Evolutionary conservation across 192 early-diverging fungal species (phyloP).

Genomic region (Dissophora globulifera): DNA sequence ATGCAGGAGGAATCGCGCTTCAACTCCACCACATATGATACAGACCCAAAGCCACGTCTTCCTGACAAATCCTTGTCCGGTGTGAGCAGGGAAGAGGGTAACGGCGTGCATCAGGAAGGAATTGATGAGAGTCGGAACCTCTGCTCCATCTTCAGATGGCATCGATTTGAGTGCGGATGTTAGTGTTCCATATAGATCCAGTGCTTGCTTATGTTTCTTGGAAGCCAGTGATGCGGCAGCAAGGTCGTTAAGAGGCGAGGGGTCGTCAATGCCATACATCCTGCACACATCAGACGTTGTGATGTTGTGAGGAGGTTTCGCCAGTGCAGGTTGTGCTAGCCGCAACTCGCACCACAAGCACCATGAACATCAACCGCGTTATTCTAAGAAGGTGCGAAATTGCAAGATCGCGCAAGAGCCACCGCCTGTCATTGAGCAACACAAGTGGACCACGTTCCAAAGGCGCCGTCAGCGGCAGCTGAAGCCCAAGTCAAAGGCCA

Average conservation of each 20-base stretch:
- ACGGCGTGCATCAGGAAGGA: background rate
- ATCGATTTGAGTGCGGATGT: background rate
- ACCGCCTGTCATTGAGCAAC: no score
- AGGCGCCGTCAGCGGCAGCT: no score
- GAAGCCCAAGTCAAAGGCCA: no score
- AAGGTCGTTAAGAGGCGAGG: background rate
- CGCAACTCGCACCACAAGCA: no score
- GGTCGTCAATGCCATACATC: background rate
- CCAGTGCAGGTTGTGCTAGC: no score
- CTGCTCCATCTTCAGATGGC: background rate
- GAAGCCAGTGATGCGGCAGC: background rate
- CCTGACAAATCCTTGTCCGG: background rate
- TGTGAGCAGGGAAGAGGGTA: background rate
- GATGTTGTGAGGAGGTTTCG: background rate
- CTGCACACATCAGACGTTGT: background rate
- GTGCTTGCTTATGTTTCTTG: background rate
- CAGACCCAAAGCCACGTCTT: background rate
- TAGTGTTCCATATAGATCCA: background rate
- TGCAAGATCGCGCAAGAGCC: no score
- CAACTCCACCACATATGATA: background rate
- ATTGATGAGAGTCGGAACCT: background rate
- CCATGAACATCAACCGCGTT: no score
- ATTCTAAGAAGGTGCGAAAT: no score
- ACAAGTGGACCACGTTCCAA: no score
- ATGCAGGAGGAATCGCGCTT: background rate